Base-by-base conservation (phyloP, 2,329 filamentous ascomycete species). In the Aschersonia sp. region DNA sequence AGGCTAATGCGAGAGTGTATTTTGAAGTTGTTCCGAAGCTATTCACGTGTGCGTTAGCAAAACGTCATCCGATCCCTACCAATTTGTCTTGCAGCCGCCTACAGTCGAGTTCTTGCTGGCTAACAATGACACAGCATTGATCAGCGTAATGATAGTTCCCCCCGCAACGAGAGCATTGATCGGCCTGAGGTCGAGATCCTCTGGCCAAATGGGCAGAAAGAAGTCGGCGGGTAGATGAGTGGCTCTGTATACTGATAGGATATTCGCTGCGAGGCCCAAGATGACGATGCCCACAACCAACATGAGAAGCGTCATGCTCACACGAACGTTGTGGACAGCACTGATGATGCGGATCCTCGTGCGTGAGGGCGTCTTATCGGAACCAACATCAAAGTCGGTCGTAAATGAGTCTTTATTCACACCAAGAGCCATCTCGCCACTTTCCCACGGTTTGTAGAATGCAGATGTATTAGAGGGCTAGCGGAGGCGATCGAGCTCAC, bases 151-250 rank as follows among this genome's bases (percentile, higher is more conserved):
- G 43, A 81, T 60, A 35, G 64, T 60, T 45, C 75, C 69, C 39
- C 72, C 72, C 30, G 65, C 68, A 14, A 80, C 67, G 30, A 80
- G 64, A 7, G 76, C 73, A 32, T 74, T 62, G 4, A 73, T 76
- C 2, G 77, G 77, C 44, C 73, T 67, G 35, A 77, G 57, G 56
- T 81, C 71, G 55, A 81, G 76, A 32, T 71, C 61, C 11, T 66
- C 60, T 0, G 78, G 78, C 78, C 78, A 82, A 45, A 81, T 56
- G 1, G 76, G 66, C 14, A 81, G 66, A 29, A 72, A 55, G 54
- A 66, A 74, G 43, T 70, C 66, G 14, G 58, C 57, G 1, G 71
- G 55, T 12, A 75, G 58, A 48, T 72, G 67, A 2, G 78, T 81
- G 31, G 62, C 62, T 53, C 76, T 67, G 62, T 79, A 81, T 39